Base-by-base conservation (phyloP, 2,329 filamentous ascomycete species). In the Arthrinium phaeospermum region DNA sequence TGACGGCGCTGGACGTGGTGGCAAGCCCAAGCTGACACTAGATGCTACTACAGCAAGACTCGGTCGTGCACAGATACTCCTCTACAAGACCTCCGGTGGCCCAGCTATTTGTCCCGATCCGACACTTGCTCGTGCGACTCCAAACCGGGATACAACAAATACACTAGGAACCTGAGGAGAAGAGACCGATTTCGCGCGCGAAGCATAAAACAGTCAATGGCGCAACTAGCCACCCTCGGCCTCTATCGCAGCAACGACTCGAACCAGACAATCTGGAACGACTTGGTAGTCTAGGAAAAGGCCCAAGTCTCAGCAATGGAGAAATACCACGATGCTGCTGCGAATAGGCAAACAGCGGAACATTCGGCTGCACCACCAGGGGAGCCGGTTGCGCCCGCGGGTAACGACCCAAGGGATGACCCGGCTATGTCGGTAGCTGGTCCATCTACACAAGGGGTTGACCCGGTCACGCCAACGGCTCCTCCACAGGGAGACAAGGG, bases 11-110 rank as follows among this genome's bases (percentile, higher is more conserved):
- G 16, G 37, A 41, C 16, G 47, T 61, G 19, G 34, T 41, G 30
- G 24, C n/a, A 61, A 64, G 34, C 34, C 57, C 14, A 64, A 64
- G 57, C 57, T 64, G 12, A 64, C 57, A 22, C 19, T 64, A n/a
- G 34, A 64, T 12, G 57, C 57, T 4, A 41, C 34, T 5, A 19
- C 57, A 64, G 57, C 19, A n/a, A 41, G 57, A 14, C 19, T 64
- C 4, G 3, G 10, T 6, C 57, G 57, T 22, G 57, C 30, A 7
- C 57, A 64, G 13, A 6, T 24, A 13, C 34, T 64, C 4, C 57
- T 64, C 19, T 64, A 22, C 7, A 64, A 41, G 19, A 24, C 19
- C 13, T 64, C 12, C 22, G 57, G 57, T 10, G 4, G 6, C 1
- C 4, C 34, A 64, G 57, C 30, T n/a, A 64, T 8, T 3, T 6